phyloP scores from a whole-genome alignment of 306 rosid species.

The Hippophae tibetana region DNA sequence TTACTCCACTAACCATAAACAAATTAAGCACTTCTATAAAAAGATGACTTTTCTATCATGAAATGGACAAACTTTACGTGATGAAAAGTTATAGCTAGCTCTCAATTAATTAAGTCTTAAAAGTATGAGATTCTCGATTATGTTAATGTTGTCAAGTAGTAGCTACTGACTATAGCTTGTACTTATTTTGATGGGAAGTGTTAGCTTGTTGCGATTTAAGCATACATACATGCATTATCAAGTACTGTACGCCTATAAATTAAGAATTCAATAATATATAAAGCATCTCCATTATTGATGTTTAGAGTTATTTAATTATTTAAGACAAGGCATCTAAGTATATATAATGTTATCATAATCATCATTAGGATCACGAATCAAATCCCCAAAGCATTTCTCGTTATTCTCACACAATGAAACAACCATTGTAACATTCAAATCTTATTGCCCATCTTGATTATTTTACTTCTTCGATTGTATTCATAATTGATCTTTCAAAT shows the following conservation, averaged over 20 bases:
- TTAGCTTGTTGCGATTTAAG: slow-evolving; percentile 11
- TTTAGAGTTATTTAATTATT: slow-evolving; percentile 2
- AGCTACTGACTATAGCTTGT: background rate
- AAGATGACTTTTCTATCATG: background rate
- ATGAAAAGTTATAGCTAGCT: background rate
- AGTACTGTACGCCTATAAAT: background rate
- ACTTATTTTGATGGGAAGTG: background rate
- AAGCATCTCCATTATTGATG: slow-evolving; percentile 20
- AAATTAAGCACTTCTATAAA: slow-evolving; percentile 8
- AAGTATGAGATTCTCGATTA: slow-evolving; percentile 16
- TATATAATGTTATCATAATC: too few relatives aligned
- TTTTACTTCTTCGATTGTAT: too few relatives aligned
- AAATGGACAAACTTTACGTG: background rate
- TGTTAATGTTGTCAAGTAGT: background rate
- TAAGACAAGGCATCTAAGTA: too few relatives aligned
- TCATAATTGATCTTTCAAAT: too few relatives aligned
- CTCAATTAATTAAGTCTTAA: slow-evolving; percentile 11
- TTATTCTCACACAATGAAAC: too few relatives aligned
- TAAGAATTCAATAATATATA: background rate
- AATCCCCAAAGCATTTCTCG: too few relatives aligned
- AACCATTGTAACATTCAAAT: too few relatives aligned
- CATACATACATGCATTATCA: slow-evolving; percentile 1
- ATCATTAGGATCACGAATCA: too few relatives aligned
- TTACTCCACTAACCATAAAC: slow-evolving; percentile 7
- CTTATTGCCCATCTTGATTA: too few relatives aligned